Evolutionary conservation across 1,139 yeast genomes (phyloP).

Genomic region (Taphrina deformans): DNA sequence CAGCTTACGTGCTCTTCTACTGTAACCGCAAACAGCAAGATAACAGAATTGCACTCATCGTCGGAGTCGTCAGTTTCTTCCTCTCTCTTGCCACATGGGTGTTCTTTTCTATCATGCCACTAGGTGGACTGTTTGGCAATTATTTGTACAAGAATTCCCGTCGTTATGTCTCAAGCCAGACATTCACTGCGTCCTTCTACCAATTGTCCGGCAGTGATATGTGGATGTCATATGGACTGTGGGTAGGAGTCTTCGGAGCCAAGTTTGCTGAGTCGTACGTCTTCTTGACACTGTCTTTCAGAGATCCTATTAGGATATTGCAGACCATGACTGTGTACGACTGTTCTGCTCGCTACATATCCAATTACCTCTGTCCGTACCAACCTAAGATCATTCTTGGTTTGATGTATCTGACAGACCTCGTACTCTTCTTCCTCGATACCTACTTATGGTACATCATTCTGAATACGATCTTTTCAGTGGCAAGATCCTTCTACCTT

Average conservation of each 20-base stretch:
- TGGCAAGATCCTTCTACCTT: conserved; percentile 94
- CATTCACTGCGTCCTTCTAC: conserved; percentile 90
- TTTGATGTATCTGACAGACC: conserved; percentile 86
- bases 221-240: conserved; percentile 93
- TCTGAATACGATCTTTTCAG: conserved; percentile 89
- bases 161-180: conserved; percentile 87
- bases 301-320: conserved; percentile 87
- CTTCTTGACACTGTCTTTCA: conserved; percentile 83
- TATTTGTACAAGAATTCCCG: conserved; percentile 87
- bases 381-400: conserved; percentile 89
- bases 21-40: conserved; percentile 59
- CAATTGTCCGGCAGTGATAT: conserved; percentile 81
- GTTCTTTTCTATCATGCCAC: conserved; percentile 91
- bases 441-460: conserved; percentile 98
- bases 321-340: conserved; percentile 62
- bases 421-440: conserved; percentile 95
- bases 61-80: conserved; percentile 86
- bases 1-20: conserved; percentile 80
- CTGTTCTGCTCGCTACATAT: conserved; percentile 93
- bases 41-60: conserved; percentile 70
- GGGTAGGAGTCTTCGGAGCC: conserved; percentile 86
- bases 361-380: conserved; percentile 68
- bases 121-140: conserved; percentile 93
- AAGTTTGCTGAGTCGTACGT: conserved; percentile 87
- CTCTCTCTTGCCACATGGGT: conserved; percentile 79